These are phyloP conservation scores for Cladosporium sp. DNA, from an alignment of 2,329 filamentous ascomycete genomes.

Conservation along the genomic window DNA sequence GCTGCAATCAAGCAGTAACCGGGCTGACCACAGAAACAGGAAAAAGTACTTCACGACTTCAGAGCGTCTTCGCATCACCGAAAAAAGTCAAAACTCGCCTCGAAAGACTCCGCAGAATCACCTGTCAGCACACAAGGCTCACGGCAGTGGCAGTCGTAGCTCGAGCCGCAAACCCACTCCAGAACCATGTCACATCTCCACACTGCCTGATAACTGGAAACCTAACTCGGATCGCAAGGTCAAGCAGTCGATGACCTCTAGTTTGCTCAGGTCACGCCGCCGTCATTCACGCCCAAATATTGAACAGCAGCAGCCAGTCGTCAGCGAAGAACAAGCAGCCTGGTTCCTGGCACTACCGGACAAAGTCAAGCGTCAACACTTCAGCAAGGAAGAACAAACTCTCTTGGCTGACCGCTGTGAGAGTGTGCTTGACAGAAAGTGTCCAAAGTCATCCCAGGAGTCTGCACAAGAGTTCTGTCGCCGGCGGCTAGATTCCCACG, in stretches of 20 bases:
- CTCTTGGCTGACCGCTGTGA: conserved; percentile 54
- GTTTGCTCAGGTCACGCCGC: conserved; percentile 4
- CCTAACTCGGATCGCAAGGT: conserved; percentile 14
- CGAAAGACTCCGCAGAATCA: background rate
- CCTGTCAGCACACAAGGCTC: background rate
- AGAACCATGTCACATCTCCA: conserved; percentile 10
- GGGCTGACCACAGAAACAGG: conserved; percentile 29
- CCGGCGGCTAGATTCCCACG: background rate
- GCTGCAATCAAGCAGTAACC: background rate
- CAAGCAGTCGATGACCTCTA: conserved; percentile 25
- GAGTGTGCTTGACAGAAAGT: conserved; percentile 26
- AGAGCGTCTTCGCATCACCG: conserved; percentile 64
- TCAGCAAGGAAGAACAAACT: conserved; percentile 67
- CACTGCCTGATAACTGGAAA: conserved; percentile 12
- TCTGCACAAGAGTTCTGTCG: conserved; percentile 13
- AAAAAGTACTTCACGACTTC: conserved; percentile 69
- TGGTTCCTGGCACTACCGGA: conserved; percentile 69
- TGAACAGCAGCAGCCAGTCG: conserved; percentile 36
- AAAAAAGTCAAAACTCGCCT: conserved; percentile 30
- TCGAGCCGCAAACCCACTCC: conserved; percentile 17
- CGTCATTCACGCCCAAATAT: conserved; percentile 10
- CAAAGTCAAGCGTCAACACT: conserved; percentile 66
- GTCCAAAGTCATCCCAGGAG: conserved; percentile 11
- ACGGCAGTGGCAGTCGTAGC: background rate
- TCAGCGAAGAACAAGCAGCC: conserved; percentile 25